These are phyloP conservation scores for Tillandsia fasciculata DNA, from an alignment of 176 grass and related monocot species.

Conservation along the genomic window DNA sequence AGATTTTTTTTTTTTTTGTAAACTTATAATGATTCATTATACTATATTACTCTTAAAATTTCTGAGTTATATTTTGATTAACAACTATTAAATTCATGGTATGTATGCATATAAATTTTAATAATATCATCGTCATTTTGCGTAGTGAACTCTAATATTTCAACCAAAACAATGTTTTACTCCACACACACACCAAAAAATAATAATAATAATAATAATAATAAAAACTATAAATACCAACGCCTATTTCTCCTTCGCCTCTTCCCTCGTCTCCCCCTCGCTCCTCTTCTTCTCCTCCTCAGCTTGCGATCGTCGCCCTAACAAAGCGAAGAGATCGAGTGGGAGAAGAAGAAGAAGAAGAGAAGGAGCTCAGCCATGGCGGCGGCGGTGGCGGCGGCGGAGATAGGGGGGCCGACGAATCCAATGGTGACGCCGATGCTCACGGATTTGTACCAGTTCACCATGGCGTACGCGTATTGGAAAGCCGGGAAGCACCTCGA, in stretches of 20 bases:
- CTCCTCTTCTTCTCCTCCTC: neutral
- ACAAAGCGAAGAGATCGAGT: slow-evolving; percentile 9
- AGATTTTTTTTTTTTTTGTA: no score
- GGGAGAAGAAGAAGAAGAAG: neutral
- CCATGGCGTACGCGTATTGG: slow-evolving; percentile 99
- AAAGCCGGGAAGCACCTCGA: slow-evolving; percentile 85
- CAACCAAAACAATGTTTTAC: neutral
- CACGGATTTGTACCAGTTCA: slow-evolving; percentile 98
- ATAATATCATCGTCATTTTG: no score
- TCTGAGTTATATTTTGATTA: no score
- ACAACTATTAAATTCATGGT: no score
- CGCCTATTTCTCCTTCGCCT: neutral
- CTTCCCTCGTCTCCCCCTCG: neutral
- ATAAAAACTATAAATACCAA: neutral
- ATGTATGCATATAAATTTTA: no score
- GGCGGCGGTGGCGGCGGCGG: slow-evolving; percentile 13
- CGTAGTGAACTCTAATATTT: no score
- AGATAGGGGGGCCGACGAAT: slow-evolving; percentile 57
- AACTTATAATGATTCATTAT: no score
- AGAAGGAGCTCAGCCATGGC: slow-evolving; percentile 17
- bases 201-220: no score
- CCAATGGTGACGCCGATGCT: slow-evolving; percentile 96
- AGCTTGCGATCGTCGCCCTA: neutral
- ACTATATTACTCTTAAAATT: no score
- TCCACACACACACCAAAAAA: neutral